Percentiles rank a stretch among this genome's conserved stretches.
Conservation (phyloP, 192 early-diverging fungal genomes). For the Backusella westeae region DNA sequence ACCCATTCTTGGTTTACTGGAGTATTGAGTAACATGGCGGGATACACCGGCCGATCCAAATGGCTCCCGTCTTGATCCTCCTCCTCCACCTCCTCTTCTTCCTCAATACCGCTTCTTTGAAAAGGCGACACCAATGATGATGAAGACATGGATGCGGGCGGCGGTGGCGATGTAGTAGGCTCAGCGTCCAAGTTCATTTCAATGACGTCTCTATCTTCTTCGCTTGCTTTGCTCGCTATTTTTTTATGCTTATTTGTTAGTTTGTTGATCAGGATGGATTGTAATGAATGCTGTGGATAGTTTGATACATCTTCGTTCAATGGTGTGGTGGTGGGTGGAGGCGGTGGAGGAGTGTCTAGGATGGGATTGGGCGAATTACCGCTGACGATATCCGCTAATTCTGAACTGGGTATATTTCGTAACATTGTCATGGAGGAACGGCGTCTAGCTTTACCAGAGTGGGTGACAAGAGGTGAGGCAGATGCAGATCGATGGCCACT, state of each 20-base stretch:
- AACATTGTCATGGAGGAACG: conserved; percentile 39
- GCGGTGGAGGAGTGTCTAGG: conserved; percentile 17
- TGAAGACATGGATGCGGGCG: neutral
- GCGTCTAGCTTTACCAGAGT: conserved; percentile 15
- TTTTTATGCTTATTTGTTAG: conserved; percentile 18
- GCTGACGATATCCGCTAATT: conserved; percentile 37
- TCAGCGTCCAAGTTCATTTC: conserved; percentile 21
- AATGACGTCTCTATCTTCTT: conserved; percentile 29
- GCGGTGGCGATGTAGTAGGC: neutral
- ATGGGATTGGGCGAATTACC: conserved; percentile 35
- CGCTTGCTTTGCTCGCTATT: neutral
- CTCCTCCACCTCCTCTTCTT: neutral
- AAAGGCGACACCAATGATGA: neutral
- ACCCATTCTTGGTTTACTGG: neutral
- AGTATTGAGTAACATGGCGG: conserved; percentile 8
- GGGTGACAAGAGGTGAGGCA: neutral
- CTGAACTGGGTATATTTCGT: conserved; percentile 36
- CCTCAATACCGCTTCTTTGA: neutral
- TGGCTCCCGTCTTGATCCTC: neutral
- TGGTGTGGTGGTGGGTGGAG: neutral
- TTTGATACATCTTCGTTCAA: neutral
- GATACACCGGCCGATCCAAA: conserved; percentile 2
- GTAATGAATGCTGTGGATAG: conserved; percentile 13
- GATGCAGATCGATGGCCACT: conserved; percentile 9
- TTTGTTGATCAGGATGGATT: conserved; percentile 18